Evolutionary conservation across 2,329 filamentous ascomycete species (phyloP).

Genomic region (Aphanocladium album): DNA sequence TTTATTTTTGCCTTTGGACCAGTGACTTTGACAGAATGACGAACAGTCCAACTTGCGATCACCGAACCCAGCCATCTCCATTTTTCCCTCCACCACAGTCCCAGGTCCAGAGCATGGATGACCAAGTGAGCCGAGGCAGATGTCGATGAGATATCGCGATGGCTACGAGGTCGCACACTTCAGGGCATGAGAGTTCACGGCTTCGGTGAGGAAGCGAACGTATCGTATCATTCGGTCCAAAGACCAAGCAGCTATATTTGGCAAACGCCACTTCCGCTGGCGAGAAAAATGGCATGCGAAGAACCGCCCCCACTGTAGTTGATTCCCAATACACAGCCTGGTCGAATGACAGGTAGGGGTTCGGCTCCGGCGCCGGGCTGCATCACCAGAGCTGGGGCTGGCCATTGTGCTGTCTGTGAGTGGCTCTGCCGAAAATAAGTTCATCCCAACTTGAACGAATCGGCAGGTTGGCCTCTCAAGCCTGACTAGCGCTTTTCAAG

Average conservation of each 20-base stretch:
- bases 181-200: no score
- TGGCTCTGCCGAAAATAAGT: background rate
- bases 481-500: background rate
- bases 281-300: no score
- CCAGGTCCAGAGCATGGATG: background rate
- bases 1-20: slow-evolving; percentile 4
- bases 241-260: no score
- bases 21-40: background rate
- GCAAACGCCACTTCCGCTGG: no score
- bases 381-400: background rate
- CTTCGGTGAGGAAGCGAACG: no score
- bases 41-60: slow-evolving; percentile 2
- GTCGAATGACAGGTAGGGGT: background rate
- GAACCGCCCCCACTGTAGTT: background rate
- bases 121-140: background rate
- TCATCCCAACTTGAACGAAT: slow-evolving; percentile 1
- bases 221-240: no score
- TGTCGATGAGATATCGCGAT: background rate
- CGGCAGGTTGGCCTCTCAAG: background rate
- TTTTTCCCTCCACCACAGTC: background rate
- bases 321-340: background rate
- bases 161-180: background rate
- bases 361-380: background rate
- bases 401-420: background rate
- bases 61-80: background rate